Evolutionary conservation across 2,329 filamentous ascomycete species (phyloP).

Genomic region (Trichoderma cornu-damae): DNA sequence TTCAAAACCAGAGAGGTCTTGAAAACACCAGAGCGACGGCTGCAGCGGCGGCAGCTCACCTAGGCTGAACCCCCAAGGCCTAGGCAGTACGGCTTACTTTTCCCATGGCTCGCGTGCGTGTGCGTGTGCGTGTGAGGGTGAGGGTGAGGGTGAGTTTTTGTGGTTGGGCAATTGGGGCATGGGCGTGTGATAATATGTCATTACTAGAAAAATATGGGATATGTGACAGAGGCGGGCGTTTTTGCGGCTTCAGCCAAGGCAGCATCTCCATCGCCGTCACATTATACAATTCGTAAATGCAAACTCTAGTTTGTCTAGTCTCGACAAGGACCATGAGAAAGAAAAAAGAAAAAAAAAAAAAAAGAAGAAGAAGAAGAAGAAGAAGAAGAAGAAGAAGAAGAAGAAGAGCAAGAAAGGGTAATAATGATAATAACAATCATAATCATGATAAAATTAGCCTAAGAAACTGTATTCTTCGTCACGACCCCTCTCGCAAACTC

Average conservation of each 20-base stretch:
- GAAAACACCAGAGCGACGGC: not conserved
- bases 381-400: too few relatives aligned
- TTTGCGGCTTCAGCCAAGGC: not conserved
- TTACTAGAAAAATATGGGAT: too few relatives aligned
- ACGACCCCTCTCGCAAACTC: conserved; percentile 64
- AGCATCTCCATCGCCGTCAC: not conserved
- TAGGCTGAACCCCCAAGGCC: not conserved
- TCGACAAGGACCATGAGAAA: too few relatives aligned
- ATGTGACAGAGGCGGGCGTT: not conserved
- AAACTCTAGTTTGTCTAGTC: not conserved
- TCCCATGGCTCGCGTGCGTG: not conserved
- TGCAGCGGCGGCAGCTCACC: not conserved
- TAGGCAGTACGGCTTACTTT: too few relatives aligned
- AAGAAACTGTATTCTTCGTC: conserved; percentile 53
- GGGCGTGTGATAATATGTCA: too few relatives aligned
- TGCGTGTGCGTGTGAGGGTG: not conserved
- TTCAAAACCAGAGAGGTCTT: not conserved
- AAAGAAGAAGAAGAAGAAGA: too few relatives aligned
- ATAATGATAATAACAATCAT: too few relatives aligned
- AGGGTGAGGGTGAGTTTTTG: not conserved
- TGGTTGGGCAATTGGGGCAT: too few relatives aligned
- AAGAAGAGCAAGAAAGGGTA: not conserved
- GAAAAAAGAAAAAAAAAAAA: too few relatives aligned
- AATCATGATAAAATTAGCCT: too few relatives aligned
- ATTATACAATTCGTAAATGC: not conserved